phyloP scores from a whole-genome alignment of 306 rosid genomes.

The Ziziphus jujuba region DNA sequence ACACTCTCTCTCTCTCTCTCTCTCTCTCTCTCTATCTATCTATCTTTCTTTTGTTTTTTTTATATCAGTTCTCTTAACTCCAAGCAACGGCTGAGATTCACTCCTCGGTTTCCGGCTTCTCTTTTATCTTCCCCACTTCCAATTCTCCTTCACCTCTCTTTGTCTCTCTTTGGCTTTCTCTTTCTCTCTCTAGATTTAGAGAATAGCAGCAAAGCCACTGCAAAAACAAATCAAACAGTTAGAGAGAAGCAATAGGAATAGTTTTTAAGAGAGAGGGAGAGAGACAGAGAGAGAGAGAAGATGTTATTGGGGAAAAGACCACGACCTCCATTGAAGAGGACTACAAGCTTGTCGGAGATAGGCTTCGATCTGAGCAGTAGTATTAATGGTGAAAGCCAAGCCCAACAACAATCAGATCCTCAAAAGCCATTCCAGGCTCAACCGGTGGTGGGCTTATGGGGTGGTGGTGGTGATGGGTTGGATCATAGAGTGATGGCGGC shows the following conservation, averaged over 20 bases:
- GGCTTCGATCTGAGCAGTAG: conserved; percentile 60
- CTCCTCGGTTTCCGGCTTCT: conserved; percentile 55
- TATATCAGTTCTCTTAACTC: neutral
- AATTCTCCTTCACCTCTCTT: conserved; percentile 27
- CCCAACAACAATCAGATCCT: conserved; percentile 29
- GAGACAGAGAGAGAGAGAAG: conserved; percentile 3
- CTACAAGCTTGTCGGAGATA: conserved; percentile 81
- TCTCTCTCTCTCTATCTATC: conserved; percentile 4
- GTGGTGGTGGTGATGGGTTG: conserved; percentile 23
- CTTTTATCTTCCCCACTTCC: conserved; percentile 48
- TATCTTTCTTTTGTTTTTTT: too few relatives aligned
- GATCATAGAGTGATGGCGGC: conserved; percentile 37
- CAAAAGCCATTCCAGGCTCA: conserved; percentile 19
- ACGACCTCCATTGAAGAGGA: conserved; percentile 75
- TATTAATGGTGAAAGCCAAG: conserved; percentile 9
- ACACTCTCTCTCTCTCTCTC: conserved; percentile 5
- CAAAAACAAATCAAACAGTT: neutral
- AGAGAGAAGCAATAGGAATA: neutral
- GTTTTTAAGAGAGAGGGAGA: neutral
- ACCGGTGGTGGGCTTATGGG: neutral
- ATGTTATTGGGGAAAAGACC: conserved; percentile 87
- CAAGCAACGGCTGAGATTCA: conserved; percentile 53
- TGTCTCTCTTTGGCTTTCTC: conserved; percentile 7
- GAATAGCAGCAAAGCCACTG: neutral
- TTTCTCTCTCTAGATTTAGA: conserved; percentile 19